Evolutionary conservation across 345 rosid species (phyloP), one percentile per base, ranked within the genome.

Genomic region (Arabidopsis arenosa): DNA sequence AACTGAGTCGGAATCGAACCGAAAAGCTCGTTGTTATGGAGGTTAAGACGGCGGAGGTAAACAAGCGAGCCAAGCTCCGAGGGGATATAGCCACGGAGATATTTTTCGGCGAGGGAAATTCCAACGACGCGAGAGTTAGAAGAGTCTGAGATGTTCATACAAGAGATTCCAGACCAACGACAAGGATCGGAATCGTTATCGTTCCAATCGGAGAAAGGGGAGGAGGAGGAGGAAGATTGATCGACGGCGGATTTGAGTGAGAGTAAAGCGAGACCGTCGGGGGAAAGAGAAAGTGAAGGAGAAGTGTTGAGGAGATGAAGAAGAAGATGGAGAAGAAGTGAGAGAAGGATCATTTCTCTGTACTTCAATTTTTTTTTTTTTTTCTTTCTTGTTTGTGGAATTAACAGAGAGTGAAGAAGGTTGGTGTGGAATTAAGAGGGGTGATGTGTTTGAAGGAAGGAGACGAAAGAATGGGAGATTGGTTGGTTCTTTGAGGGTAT

Each of bases 201-300:
- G 81, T 88, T 84, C 99, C 99, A 96, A 77, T 87, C 90, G 74
- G 98, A 76, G 78, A 96, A 89, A 41, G 76, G 82, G 76, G 82
- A 47, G 52, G 52, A 45, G 12, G 54, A 15, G n/a, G 84, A 69
- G 26, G 84, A 75, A 8, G 83, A 59, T 14, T 74, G 79, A 33
- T 90, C 96, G 48, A 89, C 83, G 81, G 99, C 97, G 17, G 98
- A 92, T 74, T 93, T 95, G 30, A 95, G 75, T 21, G 99, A 90
- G 53, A 95, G 96, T 55, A 95, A 89, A 49, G 96, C 80, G 49
- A 92, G 80, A 2, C 99, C 99, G 76, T 95, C 99, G 21, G 99
- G 91, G 2, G 96, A 81, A 47, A 95, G 90, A 48, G 94, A 80
- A 30, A 80, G 56, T 7, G 72, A 39, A 5, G 65, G 78, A 6